Base-by-base conservation (phyloP, 345 rosid species). In the Carallia brachiata region DNA sequence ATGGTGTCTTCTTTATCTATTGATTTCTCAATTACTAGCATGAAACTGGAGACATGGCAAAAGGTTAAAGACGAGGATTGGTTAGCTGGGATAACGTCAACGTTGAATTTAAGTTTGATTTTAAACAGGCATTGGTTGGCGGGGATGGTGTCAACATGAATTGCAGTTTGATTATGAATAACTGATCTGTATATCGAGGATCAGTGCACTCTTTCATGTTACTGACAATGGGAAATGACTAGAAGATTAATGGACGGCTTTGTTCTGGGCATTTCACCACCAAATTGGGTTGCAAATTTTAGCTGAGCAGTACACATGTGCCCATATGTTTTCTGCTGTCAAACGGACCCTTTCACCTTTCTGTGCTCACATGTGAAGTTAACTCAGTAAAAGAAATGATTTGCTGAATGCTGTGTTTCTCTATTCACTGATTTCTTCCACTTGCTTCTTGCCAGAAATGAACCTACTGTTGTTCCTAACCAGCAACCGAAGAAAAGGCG, bases 401-500 rank as follows among this genome's bases (percentile, higher is more conserved):
- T 12, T 44, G 17, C 3, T 12, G 50, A 44, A 12, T 44, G 50
- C 16, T 44, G 16, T 28, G 7, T 58, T 7, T 63, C 37, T 68
- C 27, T 7, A 36, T 62, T 72, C 59, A 34, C 71, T 82, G 36
- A 72, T 61, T 53, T 62, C 50, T 34, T 65, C 67, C 16, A 27
- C 72, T 78, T 79, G 60, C 17, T 52, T 62, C 61, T 75, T 65
- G 36, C 73, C 70, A 87, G 88, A 81, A 91, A 74, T 67, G 90
- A 89, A 70, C 80, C 92, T 54, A n/a, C 85, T 62, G 73, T 75
- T 62, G 66, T 69, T 71, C 78, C 91, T 53, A 82, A 79, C 65
- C 88, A 83, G 78, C 87, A 88, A 77, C 85, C 84, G 3, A 93
- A 88, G 84, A 93, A 91, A 87, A 84, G 97, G 86, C 77, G 84